Base-by-base conservation (phyloP, 805 yeast genomes). In the Barnettozyma sucrosica region DNA sequence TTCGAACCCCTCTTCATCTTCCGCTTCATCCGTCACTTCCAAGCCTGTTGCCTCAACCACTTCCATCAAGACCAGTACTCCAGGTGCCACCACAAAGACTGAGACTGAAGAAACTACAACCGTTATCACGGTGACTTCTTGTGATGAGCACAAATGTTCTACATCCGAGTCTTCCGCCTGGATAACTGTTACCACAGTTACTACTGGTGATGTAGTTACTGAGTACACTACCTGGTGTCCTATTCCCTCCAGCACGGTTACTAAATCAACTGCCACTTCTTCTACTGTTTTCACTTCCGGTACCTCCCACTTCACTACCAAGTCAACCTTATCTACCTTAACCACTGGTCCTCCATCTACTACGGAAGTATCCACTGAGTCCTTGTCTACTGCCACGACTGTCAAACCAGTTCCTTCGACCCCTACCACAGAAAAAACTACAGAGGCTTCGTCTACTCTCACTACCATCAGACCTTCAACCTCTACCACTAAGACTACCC, bases 161-260 rank as follows among this genome's bases (percentile, higher is more conserved):
- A 52, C 60, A 20, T 60, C 68, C n/a, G 45, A 48, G 10, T 45
- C 65, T 9, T 51, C 57, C 19, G 62, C 66, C 28, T 46, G 53
- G 26, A 51, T 57, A 7, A 54, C 62, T 10, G 54, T 59, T 9
- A 51, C 51, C 3, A 61, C 65, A 1, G 42, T 56, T 6, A 52
- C 61, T 9, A 57, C 63, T 7, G 43, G 56, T 38, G 67, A 68
- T 18, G 51, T 55, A 8, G 51, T 51, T 18, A 61, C 68, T 9
- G 47, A 41, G 8, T 66, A 59, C 49, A 63, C 69, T 25, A 68
- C 73, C 11, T 67, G 66, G 64, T 66, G 71, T 54, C 74, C 74
- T 37, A 49, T 64, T 26, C 52, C 54, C 10, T 23, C 36, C 25
- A 19, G 44, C 14, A 39, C 39, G 8, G 21, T 26, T 38, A 21